Evolutionary conservation across 2,329 filamentous ascomycete species (phyloP), one percentile per base, ranked within the genome.

Genomic region (Colletotrichum liaoningense): DNA sequence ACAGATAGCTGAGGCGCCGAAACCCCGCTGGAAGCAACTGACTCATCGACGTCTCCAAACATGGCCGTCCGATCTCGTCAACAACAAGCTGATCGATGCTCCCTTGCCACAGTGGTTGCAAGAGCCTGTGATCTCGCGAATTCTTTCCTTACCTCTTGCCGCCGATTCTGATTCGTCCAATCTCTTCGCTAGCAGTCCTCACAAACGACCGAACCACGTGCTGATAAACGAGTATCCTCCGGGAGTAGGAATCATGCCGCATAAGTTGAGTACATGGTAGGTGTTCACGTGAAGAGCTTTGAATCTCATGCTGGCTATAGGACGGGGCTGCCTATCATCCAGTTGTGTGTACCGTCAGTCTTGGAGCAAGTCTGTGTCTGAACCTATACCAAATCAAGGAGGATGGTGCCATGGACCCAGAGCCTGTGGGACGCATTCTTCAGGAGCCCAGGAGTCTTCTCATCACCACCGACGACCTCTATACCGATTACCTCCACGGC

Each of bases 161-260:
- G 22, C 74, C 68, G 67, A 67, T 54, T 14, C 63, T 67, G 75
- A 76, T 19, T 59, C 67, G 63, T 74, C 77, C 58, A 83, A 89
- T 77, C 81, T 92, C 7, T 92, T 92, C 77, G 80, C 82, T 22
- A 80, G 86, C 24, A 94, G 95, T 63, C 94, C 94, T 5, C 95
- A 98, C 79, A 78, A 85, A 22, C 87, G 86, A 4, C 94, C 96
- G 3, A 99, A 98, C 78, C 97, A 98, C 83, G 94, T 97, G 58
- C 87, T 98, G 49, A 91, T 98, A 77, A 99, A 99, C 79, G 95
- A 98, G 81, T 99, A 98, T 81, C 88, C 88, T 1, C 91, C 94
- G 0, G 94, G 94, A 2, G 90, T 98, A 75, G 96, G 96, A n/a
- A 98, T 98, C 76, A 97, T 98, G 94, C 92, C 95, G 59, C 96